Percentiles rank a stretch among this genome's conserved stretches.
These are phyloP conservation scores for Aspergillus vadensis DNA, from an alignment of 2,329 filamentous ascomycete species.

Conservation along the genomic window DNA sequence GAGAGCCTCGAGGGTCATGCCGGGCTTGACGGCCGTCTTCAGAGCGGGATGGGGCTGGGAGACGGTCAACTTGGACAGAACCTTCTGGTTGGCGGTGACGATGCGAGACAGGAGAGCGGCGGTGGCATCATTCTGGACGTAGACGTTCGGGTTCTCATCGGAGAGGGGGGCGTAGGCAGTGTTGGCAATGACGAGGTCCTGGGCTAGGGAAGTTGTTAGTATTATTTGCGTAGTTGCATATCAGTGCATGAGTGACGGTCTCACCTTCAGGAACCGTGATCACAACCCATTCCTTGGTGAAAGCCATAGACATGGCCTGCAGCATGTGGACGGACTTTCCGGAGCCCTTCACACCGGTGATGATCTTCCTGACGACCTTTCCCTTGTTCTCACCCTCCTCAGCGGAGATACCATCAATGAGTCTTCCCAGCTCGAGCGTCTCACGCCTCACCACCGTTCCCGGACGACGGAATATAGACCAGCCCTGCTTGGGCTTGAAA, in stretches of 20 bases:
- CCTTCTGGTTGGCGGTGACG: constrained; percentile 66
- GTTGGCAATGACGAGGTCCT: constrained; percentile 77
- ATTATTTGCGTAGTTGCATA: background rate
- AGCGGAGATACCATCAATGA: constrained; percentile 60
- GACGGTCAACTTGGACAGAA: constrained; percentile 60
- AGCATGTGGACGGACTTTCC: constrained; percentile 88
- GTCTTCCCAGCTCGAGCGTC: constrained; percentile 69
- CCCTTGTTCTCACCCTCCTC: constrained; percentile 39
- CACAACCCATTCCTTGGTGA: constrained; percentile 84
- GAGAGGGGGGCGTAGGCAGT: constrained; percentile 77
- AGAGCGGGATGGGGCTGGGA: constrained; percentile 60
- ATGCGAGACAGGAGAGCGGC: constrained; percentile 74
- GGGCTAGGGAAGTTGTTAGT: constrained; percentile 55
- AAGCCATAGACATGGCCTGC: constrained; percentile 79
- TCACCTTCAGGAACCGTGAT: constrained; percentile 86
- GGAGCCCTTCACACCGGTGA: constrained; percentile 71
- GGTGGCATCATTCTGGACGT: constrained; percentile 77
- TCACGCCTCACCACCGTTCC: constrained; percentile 77
- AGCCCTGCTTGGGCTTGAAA: constrained; percentile 88
- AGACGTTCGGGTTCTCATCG: constrained; percentile 57
- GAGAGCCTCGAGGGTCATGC: constrained; percentile 67
- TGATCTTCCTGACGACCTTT: constrained; percentile 57
- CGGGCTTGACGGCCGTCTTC: constrained; percentile 59
- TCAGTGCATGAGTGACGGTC: constrained; percentile 23
- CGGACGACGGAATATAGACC: constrained; percentile 81